These are phyloP conservation scores for Teratosphaeria zuluensis DNA, from an alignment of 2,329 filamentous ascomycete species.

Conservation along the genomic window DNA sequence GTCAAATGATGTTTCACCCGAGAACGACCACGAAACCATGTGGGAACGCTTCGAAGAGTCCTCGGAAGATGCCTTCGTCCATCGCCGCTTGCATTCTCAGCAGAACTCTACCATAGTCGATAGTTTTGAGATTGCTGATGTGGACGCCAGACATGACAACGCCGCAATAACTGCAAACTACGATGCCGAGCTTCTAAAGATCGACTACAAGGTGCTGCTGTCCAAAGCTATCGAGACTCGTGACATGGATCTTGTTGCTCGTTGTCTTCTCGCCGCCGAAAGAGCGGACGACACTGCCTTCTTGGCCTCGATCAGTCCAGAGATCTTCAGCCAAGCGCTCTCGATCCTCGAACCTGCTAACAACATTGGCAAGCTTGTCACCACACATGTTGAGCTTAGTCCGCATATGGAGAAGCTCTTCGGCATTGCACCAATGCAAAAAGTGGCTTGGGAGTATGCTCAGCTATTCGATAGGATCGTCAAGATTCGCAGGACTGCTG, in stretches of 20 bases:
- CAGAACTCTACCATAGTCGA: not conserved
- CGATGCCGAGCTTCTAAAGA: slow-evolving; percentile 8
- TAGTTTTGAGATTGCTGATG: not conserved
- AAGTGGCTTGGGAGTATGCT: slow-evolving; percentile 32
- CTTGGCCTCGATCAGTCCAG: slow-evolving; percentile 37
- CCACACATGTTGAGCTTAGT: slow-evolving; percentile 43
- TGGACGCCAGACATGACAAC: not conserved
- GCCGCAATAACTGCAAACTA: not conserved
- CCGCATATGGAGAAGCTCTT: slow-evolving; percentile 35
- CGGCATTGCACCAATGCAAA: slow-evolving; percentile 29
- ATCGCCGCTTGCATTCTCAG: not conserved
- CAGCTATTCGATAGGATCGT: slow-evolving; percentile 30
- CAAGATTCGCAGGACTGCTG: slow-evolving; percentile 27
- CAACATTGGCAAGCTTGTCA: slow-evolving; percentile 38
- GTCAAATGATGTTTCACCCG: not conserved
- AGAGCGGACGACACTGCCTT: slow-evolving; percentile 17
- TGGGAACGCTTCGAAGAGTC: slow-evolving; percentile 1
- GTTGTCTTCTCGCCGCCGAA: slow-evolving; percentile 18
- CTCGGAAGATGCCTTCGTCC: not conserved
- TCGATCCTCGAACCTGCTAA: slow-evolving; percentile 50
- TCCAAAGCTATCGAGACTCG: slow-evolving; percentile 10
- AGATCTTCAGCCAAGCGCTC: slow-evolving; percentile 55
- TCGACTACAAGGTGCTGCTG: slow-evolving; percentile 16
- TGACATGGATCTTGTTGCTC: slow-evolving; percentile 15
- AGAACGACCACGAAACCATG: not conserved